Evolutionary conservation across 2,329 filamentous ascomycete genomes (phyloP), one percentile per base, ranked within the genome.

Genomic region (Hypoxylon sp.): DNA sequence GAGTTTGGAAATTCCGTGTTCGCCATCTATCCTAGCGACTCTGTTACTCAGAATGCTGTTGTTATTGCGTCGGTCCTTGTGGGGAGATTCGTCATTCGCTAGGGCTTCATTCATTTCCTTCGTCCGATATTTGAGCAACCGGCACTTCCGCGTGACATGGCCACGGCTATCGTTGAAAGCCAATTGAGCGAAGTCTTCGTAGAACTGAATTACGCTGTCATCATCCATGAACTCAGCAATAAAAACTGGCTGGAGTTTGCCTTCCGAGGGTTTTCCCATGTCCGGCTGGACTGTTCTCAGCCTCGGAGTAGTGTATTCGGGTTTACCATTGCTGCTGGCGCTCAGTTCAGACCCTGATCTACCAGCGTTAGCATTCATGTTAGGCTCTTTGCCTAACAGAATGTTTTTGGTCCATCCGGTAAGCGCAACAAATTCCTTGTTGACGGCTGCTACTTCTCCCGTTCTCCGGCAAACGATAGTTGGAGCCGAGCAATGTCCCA

Each of bases 321-420:
- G 76, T 71, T 84, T 81, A 37, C 80, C 81, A 57, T 79, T 76
- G 74, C 76, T 81, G 69, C 83, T 72, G 76, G 82, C 81, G 59
- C 85, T 82, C 1, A 81, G 83, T 62, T 74, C 81, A 65, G 76
- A 85, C 30, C 79, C 79, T 27, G 84, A 82, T 53, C 85, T 84
- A 42, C 90, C 92, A 0, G 87, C 88, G 79, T 98, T 97, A 77
- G 94, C 89, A 77, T 98, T 98, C 22, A 93, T 83, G 76, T 98
- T 98, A 1, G 92, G 87, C 76, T 94, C 92, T 75, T 94, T 93
- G 54, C 96, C 96, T 0, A 98, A 85, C 0, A 99, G 84, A 0
- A 98, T 90, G 53, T 96, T 92, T 76, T 94, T 95, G 58, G 90
- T 92, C 96, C 96, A 99, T 4, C 95, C 96, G 0, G 96, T 98